Percentiles rank a stretch among this genome's conserved stretches.
Conservation (phyloP, 768 basidiomycete species). For the Amanita exitialis region DNA sequence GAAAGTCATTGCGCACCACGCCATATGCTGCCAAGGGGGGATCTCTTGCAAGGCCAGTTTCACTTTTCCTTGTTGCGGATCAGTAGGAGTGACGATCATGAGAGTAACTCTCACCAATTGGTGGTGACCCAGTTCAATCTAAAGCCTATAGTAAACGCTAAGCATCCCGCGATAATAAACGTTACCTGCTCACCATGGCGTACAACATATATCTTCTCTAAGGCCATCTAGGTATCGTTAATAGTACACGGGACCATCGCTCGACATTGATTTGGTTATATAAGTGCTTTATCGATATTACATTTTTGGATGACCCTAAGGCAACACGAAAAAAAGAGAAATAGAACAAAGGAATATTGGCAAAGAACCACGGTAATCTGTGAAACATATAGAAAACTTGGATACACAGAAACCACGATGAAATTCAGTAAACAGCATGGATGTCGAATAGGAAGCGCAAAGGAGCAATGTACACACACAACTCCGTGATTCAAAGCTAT, state of each 20-base stretch:
- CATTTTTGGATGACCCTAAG: background rate
- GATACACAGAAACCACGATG: background rate
- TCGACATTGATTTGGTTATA: background rate
- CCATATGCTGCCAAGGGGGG: conserved; percentile 67
- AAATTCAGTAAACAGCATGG: conserved; percentile 3
- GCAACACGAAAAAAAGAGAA: background rate
- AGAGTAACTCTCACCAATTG: conserved; percentile 40
- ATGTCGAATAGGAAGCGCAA: background rate
- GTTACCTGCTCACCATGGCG: conserved; percentile 42
- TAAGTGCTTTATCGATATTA: background rate
- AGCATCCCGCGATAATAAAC: background rate
- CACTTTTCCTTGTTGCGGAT: conserved; percentile 37
- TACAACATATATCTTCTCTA: conserved; percentile 59
- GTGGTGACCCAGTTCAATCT: conserved; percentile 63
- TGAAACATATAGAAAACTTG: background rate
- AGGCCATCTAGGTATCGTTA: conserved; percentile 7
- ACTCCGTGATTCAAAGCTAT: background rate
- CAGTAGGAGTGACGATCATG: conserved; percentile 5
- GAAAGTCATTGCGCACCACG: conserved; percentile 28
- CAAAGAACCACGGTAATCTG: background rate
- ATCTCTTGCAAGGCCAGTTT: conserved; percentile 61
- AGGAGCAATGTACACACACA: conserved; percentile 3
- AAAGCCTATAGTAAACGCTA: conserved; percentile 39
- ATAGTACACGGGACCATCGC: background rate
- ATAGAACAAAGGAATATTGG: background rate